Evolutionary conservation across 2,329 filamentous ascomycete genomes (phyloP).

Genomic region (Fusarium longipes): DNA sequence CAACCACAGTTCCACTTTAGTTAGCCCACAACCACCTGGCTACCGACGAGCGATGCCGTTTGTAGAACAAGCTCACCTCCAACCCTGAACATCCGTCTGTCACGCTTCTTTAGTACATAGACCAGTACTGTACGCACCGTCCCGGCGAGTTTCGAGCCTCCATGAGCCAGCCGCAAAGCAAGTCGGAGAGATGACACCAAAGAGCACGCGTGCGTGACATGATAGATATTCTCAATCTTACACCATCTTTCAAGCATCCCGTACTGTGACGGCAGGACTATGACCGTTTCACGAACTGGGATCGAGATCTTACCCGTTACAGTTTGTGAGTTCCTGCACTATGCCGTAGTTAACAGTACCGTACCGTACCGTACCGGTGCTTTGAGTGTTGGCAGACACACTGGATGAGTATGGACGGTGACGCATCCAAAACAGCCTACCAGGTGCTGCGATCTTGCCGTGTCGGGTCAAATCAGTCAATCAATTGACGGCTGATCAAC

Average conservation of each 20-base stretch:
- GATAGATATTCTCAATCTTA: constrained; percentile 37
- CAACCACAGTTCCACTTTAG: constrained; percentile 32
- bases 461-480: constrained; percentile 33
- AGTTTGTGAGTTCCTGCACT: constrained; percentile 29
- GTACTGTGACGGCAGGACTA: constrained; percentile 3
- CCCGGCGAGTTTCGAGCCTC: constrained; percentile 34
- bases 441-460: constrained; percentile 24
- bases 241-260: constrained; percentile 16
- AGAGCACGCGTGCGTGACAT: constrained; percentile 2
- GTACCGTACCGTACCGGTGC: constrained; percentile 17
- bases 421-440: constrained; percentile 17
- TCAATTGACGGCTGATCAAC: constrained; percentile 37
- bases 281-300: constrained; percentile 40
- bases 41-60: constrained; percentile 36
- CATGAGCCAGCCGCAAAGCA: constrained; percentile 10
- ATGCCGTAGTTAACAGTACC: neutral
- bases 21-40: constrained; percentile 35
- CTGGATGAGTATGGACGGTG: constrained; percentile 18
- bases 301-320: constrained; percentile 46
- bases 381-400: constrained; percentile 14
- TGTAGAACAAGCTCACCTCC: constrained; percentile 35
- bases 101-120: constrained; percentile 29
- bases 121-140: constrained; percentile 18
- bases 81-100: constrained; percentile 33
- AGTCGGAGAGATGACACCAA: constrained; percentile 26